Evolutionary conservation across 139 green algal species (phyloP), one percentile per base, ranked within the genome.

Genomic region (Auxenochlorella pyrenoidosa): DNA sequence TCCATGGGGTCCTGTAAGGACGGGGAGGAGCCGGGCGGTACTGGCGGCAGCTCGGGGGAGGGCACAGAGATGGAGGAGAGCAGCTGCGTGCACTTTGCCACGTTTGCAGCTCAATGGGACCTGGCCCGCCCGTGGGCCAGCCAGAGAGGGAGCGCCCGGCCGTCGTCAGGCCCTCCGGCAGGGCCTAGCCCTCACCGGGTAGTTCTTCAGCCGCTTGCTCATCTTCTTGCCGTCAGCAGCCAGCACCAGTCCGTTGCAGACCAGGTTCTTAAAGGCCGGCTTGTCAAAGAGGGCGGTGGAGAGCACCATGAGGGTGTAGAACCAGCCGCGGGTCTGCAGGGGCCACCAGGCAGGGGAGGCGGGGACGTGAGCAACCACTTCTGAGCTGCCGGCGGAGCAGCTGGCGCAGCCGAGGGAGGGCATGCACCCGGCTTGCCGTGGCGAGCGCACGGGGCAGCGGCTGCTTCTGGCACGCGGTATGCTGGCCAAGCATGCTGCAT

Each of bases 271-370:
- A 94, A 99, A 99, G 26, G 97, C 97, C 4, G 98, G 98, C 86
- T 97, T 97, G 92, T 98, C 96, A 91, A 99, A 99, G 5, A 99
- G 94, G 22, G 98, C 97, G 32, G 98, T 99, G 44, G 94, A 97
- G 36, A 99, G 92, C 77, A 99, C 98, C 97, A 99, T 99, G 36
- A 99, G 95, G 13, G 98, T 99, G 96, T 99, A 99, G 93, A 99
- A 99, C 96, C 95, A 97, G 87, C 87, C 89, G 32, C 90, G 81
- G 12, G 92, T 94, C 90, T 94, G 92, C 43, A 47, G 58, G n/a
- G n/a, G 51, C 18, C 6, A 58, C 34, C n/a, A 21, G 34, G 34
- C 30, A 76, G 70, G 30, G 26, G 60, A 26, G n/a, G n/a, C n/a
- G n/a, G n/a, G n/a, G n/a, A n/a, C n/a, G n/a, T n/a, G n/a, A n/a